Evolutionary conservation across 2,329 filamentous ascomycete species (phyloP), one percentile per base, ranked within the genome.

Genomic region (Apiospora pterosperma): DNA sequence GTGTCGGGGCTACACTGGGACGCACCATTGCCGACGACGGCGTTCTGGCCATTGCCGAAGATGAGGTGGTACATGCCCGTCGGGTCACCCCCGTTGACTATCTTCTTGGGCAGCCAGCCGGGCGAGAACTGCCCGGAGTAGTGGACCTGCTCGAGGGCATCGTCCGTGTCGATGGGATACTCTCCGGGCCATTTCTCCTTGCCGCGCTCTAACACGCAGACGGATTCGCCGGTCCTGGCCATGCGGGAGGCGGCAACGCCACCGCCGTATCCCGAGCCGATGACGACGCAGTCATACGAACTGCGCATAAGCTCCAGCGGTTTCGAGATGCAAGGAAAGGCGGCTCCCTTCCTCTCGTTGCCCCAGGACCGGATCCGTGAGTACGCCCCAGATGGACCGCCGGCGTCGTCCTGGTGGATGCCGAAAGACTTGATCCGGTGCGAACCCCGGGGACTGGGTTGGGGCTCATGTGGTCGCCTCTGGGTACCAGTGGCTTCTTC

Each of bases 231-330:
- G 1, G 84, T 84, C 63, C 89, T 82, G 3, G 88, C 84, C 82
- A 90, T 87, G 12, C 88, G 82, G 25, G 86, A 86, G 0, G 88
- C 89, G 3, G 89, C 88, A 23, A 91, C 85, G 28, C 84, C 85
- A 42, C 87, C 88, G 28, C 89, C 89, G 73, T 91, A 92, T 1
- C 89, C 89, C 11, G 88, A 90, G 1, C 89, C 89, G 64, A 91
- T 85, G 36, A 91, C 86, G 12, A 92, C 82, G 42, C 85, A 85
- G 75, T 91, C 89, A 69, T 92, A 91, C 7, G 77, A 77, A 63
- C 78, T 77, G 31, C 83, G 80, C 72, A 90, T 82, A 31, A 88
- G 76, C 71, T 88, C 83, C 14, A 89, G 81, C 0, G 85, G 82
- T 65, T 81, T 83, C 25, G 85, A 85, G 65, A 89, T 83, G 1